Percentiles rank a stretch among this genome's conserved stretches.
Conservation (phyloP, 768 basidiomycete species). For the Suillus subluteus region DNA sequence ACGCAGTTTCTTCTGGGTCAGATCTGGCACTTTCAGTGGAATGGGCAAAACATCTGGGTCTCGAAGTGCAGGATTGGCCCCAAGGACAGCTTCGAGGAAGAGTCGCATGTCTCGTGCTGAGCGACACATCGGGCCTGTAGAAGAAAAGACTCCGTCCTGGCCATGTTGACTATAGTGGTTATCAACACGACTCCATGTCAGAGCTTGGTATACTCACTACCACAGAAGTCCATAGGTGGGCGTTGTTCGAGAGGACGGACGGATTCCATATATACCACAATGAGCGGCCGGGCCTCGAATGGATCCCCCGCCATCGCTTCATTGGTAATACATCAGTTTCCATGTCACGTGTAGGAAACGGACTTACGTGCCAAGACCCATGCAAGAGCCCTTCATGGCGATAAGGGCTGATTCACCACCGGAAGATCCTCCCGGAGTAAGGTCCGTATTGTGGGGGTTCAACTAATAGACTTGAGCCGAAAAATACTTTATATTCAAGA, state of each 20-base stretch:
- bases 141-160: conserved; percentile 17
- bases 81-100: conserved; percentile 26
- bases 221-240: conserved; percentile 18
- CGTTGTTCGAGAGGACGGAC: conserved; percentile 41
- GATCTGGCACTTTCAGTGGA: conserved; percentile 28
- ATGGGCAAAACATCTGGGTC: conserved; percentile 41
- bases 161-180: conserved; percentile 28
- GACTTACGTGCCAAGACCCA: conserved; percentile 46
- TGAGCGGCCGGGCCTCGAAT: conserved; percentile 44
- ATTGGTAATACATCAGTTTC: neutral
- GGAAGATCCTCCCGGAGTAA: conserved; percentile 53
- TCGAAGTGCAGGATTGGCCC: conserved; percentile 41
- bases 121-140: conserved; percentile 31
- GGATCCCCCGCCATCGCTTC: conserved; percentile 38
- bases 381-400: conserved; percentile 46
- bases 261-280: conserved; percentile 45
- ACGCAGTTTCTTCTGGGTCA: conserved; percentile 32
- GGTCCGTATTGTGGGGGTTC: conserved; percentile 48
- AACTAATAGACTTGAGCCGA: conserved; percentile 24
- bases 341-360: conserved; percentile 14
- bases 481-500: conserved; percentile 27
- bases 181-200: conserved; percentile 17
- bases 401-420: conserved; percentile 56
- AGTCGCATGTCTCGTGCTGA: conserved; percentile 31
- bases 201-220: conserved; percentile 23